Conservation (phyloP, 495 filamentous ascomycete genomes). For the Tuber indicum region DNA sequence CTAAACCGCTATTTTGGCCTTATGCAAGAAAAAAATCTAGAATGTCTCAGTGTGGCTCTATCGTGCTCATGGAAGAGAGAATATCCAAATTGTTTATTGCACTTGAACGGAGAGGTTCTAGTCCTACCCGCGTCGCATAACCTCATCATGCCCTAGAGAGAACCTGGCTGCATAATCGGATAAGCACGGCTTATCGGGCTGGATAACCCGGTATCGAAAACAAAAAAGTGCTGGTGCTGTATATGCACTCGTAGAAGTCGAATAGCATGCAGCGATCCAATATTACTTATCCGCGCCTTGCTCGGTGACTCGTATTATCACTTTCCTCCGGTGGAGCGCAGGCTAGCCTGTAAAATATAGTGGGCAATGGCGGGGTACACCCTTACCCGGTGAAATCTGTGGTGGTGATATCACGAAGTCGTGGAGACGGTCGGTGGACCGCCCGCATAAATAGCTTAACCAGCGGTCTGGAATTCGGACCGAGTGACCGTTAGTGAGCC, state of each 20-base stretch:
- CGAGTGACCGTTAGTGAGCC: neutral
- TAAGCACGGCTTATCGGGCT: neutral
- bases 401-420: neutral
- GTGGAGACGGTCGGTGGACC: neutral
- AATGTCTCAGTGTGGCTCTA: neutral
- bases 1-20: neutral
- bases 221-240: neutral
- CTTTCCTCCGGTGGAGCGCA: neutral
- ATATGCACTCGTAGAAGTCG: neutral
- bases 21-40: neutral
- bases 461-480: neutral
- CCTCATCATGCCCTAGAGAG: neutral
- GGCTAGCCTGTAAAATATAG: neutral
- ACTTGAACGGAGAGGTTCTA: neutral
- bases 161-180: neutral
- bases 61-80: neutral
- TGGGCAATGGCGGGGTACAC: neutral
- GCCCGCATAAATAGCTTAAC: neutral
- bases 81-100: neutral
- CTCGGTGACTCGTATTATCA: neutral
- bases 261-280: neutral
- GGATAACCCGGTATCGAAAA: neutral
- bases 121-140: neutral
- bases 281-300: neutral
- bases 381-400: neutral